These are phyloP conservation scores for Aulographum hederae DNA, from an alignment of 2,329 filamentous ascomycete species.

Conservation along the genomic window DNA sequence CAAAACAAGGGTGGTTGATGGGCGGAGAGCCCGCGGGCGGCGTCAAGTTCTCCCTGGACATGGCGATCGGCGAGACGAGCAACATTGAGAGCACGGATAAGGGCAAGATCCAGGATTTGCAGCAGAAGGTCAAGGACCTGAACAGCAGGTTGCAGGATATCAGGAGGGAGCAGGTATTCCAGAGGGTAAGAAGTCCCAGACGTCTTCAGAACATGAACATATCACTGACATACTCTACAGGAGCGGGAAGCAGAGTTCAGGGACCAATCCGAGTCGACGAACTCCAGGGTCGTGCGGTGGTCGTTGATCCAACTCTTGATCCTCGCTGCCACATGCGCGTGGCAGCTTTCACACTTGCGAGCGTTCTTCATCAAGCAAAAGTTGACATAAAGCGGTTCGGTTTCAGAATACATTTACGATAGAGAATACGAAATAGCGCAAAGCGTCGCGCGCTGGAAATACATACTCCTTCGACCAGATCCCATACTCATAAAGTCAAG, in stretches of 20 bases:
- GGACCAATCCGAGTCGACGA: constrained; percentile 90
- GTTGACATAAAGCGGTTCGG: constrained; percentile 78
- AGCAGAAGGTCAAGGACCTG: constrained; percentile 73
- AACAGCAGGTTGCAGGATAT: constrained; percentile 79
- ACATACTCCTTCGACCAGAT: too few relatives aligned
- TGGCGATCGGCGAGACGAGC: constrained; percentile 87
- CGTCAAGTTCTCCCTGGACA: constrained; percentile 69
- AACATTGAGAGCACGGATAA: constrained; percentile 90
- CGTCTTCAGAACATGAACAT: constrained; percentile 1
- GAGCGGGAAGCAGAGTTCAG: constrained; percentile 96
- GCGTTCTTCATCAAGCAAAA: constrained; percentile 99
- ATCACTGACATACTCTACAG: constrained; percentile 26
- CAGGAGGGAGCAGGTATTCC: constrained; percentile 86
- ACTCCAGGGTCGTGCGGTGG: constrained; percentile 83
- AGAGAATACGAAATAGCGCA: too few relatives aligned
- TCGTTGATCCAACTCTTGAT: constrained; percentile 77
- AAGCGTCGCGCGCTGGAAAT: too few relatives aligned
- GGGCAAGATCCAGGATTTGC: constrained; percentile 77
- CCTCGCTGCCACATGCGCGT: constrained; percentile 75
- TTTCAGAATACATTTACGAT: too few relatives aligned
- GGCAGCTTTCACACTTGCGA: constrained; percentile 89
- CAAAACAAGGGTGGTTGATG: constrained; percentile 54
- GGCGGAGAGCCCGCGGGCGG: constrained; percentile 48
- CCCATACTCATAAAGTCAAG: too few relatives aligned
- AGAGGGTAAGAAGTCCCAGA: constrained; percentile 43